Base-by-base conservation (phyloP, 306 rosid species). In the Echinosophora koreensis region DNA sequence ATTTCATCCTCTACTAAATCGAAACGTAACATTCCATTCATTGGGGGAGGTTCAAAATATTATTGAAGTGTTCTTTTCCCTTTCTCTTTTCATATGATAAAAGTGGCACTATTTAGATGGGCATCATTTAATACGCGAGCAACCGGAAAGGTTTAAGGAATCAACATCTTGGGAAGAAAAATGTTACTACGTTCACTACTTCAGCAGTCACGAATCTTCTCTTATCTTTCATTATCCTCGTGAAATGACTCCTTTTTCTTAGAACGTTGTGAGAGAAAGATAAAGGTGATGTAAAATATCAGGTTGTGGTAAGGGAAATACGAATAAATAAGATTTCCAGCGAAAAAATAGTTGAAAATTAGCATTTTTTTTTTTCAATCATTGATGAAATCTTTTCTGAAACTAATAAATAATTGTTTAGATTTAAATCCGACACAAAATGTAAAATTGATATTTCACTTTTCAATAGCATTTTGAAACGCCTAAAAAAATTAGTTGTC, bases 21-120 rank as follows among this genome's bases (percentile, higher is more conserved):
- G 74, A 61, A 80, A 68, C 60, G 71, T 81, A 80, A 13, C 77
- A 44, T 34, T 52, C 38, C 47, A 64, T 55, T 3, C 2, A 13
- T 3, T 3, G 49, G 3, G 9, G 5, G 4, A 5, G 39, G 39
- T 2, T 3, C 42, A 34, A 15, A 49, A 49, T 63, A 50, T 18
- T 14, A 22, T 59, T 22, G 3, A 49, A 78, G n/a, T n/a, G 14
- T 22, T 37, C 65, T 78, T 50, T 51, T 1, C 11, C 17, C 17
- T 69, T 69, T 50, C 1, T n/a, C 63, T 12, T 69, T 49, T 78
- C n/a, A 49, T 49, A 4, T 14, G 71, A 38, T 59, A 60, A 59
- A 49, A 14, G 18, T 51, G 16, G 6, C 3, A 27, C 55, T 52
- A 69, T 69, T 68, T 69, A 18, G 13, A 47, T 35, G 15, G 22